Conservation (phyloP, 2,329 filamentous ascomycete species). For the Colletotrichum tabaci region DNA sequence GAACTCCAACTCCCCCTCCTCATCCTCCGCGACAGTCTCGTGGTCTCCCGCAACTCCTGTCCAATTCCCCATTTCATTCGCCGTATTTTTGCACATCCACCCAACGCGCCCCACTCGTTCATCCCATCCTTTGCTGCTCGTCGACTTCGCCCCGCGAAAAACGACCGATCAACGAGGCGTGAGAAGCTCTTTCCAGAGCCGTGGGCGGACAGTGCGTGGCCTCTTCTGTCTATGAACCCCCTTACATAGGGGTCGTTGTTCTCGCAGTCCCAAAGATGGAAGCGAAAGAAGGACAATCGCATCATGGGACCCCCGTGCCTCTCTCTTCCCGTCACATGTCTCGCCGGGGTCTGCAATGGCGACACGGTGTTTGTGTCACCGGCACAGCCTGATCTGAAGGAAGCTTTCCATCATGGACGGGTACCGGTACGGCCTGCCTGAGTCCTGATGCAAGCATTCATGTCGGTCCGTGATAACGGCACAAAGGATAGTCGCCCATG, state of each 20-base stretch:
- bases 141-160: not conserved
- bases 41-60: not conserved
- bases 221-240: not conserved
- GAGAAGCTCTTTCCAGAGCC: not conserved
- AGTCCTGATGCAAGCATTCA: not conserved
- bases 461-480: not conserved
- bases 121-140: not conserved
- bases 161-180: not conserved
- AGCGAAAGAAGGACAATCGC: not conserved
- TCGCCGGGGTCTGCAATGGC: not conserved
- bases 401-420: not conserved
- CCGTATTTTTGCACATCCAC: not conserved
- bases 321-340: too few relatives aligned
- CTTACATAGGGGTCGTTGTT: not conserved
- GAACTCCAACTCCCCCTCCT: not conserved
- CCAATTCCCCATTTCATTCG: constrained; percentile 3
- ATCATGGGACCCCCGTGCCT: not conserved
- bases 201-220: not conserved
- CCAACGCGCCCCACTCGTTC: constrained; percentile 17
- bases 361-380: constrained; percentile 6
- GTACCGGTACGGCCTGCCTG: not conserved
- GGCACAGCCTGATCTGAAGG: not conserved
- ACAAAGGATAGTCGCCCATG: too few relatives aligned
- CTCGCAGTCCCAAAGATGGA: not conserved
- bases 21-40: not conserved